Conservation (phyloP, 176 grass and related monocot genomes). For the Saccharum officinarum region DNA sequence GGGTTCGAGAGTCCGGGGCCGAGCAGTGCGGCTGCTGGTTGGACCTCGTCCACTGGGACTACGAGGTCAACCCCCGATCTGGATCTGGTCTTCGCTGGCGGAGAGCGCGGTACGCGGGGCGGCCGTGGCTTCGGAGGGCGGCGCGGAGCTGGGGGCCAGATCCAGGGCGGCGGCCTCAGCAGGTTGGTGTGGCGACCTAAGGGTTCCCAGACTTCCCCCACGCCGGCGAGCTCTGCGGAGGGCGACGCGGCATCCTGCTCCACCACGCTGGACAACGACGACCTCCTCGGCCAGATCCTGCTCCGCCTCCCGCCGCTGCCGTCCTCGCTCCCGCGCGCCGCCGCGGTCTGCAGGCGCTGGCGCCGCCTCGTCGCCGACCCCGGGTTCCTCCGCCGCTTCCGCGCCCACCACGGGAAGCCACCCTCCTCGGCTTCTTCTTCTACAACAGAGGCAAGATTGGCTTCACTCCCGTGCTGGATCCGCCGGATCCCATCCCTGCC, state of each 20-base stretch:
- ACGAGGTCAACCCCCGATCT: not conserved
- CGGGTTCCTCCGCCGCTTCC: slow-evolving; percentile 23
- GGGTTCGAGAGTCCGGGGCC: not conserved
- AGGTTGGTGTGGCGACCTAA: slow-evolving; percentile 1
- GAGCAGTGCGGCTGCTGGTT: not conserved
- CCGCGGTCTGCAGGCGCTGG: not conserved
- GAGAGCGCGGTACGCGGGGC: not conserved
- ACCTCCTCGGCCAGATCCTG: not conserved
- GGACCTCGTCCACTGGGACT: not conserved
- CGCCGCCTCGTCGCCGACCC: not conserved
- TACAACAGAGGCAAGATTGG: not conserved
- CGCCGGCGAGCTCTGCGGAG: not conserved
- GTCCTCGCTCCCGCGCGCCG: slow-evolving; percentile 1
- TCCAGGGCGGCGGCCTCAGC: not conserved
- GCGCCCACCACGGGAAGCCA: not conserved
- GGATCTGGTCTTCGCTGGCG: not conserved
- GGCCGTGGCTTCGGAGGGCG: not conserved
- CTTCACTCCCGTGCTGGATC: not conserved
- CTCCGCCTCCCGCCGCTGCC: slow-evolving; percentile 11
- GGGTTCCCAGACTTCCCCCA: not conserved
- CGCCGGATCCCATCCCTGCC: not conserved
- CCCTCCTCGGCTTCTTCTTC: slow-evolving; percentile 22
- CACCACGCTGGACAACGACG: slow-evolving; percentile 1
- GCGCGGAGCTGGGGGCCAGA: not conserved
- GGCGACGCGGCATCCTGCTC: not conserved